Conservation (phyloP, 139 green algal species). For the Chlorella sp. region DNA sequence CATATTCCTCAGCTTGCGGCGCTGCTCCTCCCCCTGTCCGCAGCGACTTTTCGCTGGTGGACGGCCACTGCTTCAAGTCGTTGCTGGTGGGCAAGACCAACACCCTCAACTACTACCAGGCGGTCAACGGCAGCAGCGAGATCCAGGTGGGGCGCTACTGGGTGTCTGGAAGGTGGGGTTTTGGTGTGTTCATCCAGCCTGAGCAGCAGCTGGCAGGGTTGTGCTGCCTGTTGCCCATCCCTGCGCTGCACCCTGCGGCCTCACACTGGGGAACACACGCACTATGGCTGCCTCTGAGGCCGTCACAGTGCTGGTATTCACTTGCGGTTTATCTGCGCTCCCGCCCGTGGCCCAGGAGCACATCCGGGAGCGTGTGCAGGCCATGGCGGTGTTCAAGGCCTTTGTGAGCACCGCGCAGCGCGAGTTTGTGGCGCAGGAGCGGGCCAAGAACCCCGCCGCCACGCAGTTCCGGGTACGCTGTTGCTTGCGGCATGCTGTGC, state of each 20-base stretch:
- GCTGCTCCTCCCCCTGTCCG: neutral
- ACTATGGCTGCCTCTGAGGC: too few species aligned
- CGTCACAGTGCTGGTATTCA: too few species aligned
- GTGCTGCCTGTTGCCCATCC: too few species aligned
- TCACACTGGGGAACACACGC: too few species aligned
- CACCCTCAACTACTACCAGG: slow-evolving; percentile 59
- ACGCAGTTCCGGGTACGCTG: slow-evolving; percentile 11
- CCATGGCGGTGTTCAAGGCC: slow-evolving; percentile 52
- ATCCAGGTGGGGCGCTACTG: neutral
- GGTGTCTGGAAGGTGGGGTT: too few species aligned
- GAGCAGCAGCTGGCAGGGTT: too few species aligned
- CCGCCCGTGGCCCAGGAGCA: too few species aligned
- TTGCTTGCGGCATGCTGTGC: too few species aligned
- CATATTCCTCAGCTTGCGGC: too few species aligned
- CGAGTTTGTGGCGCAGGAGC: slow-evolving; percentile 27
- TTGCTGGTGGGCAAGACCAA: slow-evolving; percentile 49
- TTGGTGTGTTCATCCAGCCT: too few species aligned
- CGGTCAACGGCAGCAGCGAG: slow-evolving; percentile 25
- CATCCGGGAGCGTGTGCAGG: slow-evolving; percentile 25
- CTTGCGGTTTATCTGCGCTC: too few species aligned
- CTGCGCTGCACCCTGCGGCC: too few species aligned
- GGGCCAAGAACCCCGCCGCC: slow-evolving; percentile 7
- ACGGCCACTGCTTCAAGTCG: slow-evolving; percentile 43
- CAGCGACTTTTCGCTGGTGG: slow-evolving; percentile 28
- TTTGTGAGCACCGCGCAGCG: slow-evolving; percentile 47